Evolutionary conservation across 768 basidiomycete genomes (phyloP), one percentile per base, ranked within the genome.

Genomic region (Amylocystis lapponica): DNA sequence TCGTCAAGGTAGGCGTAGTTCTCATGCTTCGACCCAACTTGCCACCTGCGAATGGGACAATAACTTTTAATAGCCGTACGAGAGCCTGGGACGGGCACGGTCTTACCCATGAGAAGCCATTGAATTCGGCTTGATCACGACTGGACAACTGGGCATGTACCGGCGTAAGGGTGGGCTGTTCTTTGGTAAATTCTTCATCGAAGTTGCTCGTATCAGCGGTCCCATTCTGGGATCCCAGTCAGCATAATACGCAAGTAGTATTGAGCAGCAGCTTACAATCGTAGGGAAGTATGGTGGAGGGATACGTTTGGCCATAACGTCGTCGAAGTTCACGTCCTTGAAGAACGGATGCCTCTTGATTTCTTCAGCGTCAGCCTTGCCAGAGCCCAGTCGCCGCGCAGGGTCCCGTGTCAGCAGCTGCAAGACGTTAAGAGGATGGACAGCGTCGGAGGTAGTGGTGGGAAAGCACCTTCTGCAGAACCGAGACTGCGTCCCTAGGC

Each of bases 321-420:
- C 95, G 52, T 98, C 96, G 63, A 86, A 99, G 68, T 68, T 97
- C 37, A 95, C 88, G 61, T 98, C 96, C 66, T 94, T 93, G 78
- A 99, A 99, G 80, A 98, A 99, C 3, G 92, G 81, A 60, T 98
- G 96, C 43, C 79, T 75, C 68, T 99, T 99, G 70, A 99, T 95
- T 55, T 97, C 95, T 56, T 91, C 88, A 1, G 96, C 96, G 54
- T 98, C 96, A 46, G 81, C 79, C 60, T 92, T 89, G 14, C 82
- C 83, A 20, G 93, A 87, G 23, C 96, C 96, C 9, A 99, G 76
- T 45, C 96, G 88, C 22, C 91, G 88, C 20, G 67, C 61, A 22
- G 96, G 94, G 57, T 99, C 95, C 35, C 95, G 82, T 1, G 90
- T 95, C 49, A 99, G 71, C 20, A 99, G 70, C 94, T 98, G 17